A percentile compares a stretch with the other conserved stretches of the same genome.
phyloP scores from a whole-genome alignment of 495 filamentous ascomycete genomes.

The Aspergillus homomorphus region DNA sequence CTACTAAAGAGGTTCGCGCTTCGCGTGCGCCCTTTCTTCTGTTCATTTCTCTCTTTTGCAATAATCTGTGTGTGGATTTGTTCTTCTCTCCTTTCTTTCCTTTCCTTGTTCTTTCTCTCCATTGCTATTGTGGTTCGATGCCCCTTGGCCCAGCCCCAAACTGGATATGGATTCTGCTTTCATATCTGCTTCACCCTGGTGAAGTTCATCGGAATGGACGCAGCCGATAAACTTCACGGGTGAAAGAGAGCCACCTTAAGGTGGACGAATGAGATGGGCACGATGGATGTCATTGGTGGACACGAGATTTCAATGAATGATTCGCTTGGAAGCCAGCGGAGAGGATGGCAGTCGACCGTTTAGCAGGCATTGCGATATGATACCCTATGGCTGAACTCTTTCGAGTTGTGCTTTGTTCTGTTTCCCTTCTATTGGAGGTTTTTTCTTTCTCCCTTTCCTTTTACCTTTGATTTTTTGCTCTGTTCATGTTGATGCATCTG shows the following conservation, averaged over 20 bases:
- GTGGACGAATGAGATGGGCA: slow-evolving; percentile 1
- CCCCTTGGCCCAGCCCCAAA: slow-evolving; percentile 3
- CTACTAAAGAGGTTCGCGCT: slow-evolving; percentile 7
- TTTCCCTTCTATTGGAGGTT: not conserved
- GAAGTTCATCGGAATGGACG: not conserved
- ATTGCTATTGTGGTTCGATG: slow-evolving; percentile 21
- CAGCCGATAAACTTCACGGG: not conserved
- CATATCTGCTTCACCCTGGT: not conserved
- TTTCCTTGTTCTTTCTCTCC: slow-evolving; percentile 9
- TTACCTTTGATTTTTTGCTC: not conserved
- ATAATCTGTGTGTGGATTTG: slow-evolving; percentile 4
- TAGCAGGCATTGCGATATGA: slow-evolving; percentile 52
- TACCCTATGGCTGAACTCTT: slow-evolving; percentile 47
- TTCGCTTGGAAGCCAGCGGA: not conserved
- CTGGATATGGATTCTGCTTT: slow-evolving; percentile 5
- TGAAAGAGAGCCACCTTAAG: not conserved
- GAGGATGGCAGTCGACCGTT: slow-evolving; percentile 43
- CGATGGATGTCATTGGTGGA: slow-evolving; percentile 5
- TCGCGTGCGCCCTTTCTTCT: slow-evolving; percentile 12
- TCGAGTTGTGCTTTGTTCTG: slow-evolving; percentile 27
- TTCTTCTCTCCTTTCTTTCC: slow-evolving; percentile 8
- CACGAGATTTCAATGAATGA: slow-evolving; percentile 13
- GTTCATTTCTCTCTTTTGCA: slow-evolving; percentile 6
- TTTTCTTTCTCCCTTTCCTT: not conserved
- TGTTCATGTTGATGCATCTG: slow-evolving; percentile 23